Base-by-base conservation (phyloP, 805 yeast species). In the Naumovozyma castellii region DNA sequence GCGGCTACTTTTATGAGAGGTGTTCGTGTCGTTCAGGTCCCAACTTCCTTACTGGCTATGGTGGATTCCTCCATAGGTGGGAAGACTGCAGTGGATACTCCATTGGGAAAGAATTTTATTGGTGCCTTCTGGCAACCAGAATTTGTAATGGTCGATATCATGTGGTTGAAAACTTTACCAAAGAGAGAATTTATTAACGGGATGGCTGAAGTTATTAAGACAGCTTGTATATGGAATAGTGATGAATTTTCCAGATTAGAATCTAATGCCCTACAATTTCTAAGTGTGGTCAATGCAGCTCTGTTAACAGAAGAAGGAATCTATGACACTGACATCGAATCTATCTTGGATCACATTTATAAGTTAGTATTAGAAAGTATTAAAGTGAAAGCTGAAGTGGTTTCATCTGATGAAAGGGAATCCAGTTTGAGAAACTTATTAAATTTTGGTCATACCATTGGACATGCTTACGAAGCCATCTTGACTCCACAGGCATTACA, bases 1-100 rank as follows among this genome's bases (percentile, higher is more conserved):
- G 98, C 98, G 13, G 90, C 98, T 22, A 92, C 98, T 2, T 92
- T 92, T 62, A 92, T 92, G 98, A 76, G 98, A 60, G 98, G 98
- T 42, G 95, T 92, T 6, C 74, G 95, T 47, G 85, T 87, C 42
- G 79, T 87, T 34, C 98, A 92, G 62, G 72, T 92, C 20, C 98
- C 98, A 41, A 92, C 98, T 4, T 84, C 95, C 27, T 65, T 92
- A 47, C 71, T 92, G 46, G 81, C 98, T 6, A 92, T 92, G 98
- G 98, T 92, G 27, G 98, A 92, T 62, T 87, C 97, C 8, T 85
- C 97, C 3, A 86, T 92, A 50, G 98, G 98, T 44, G 98, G 98
- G 32, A 92, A 92, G 61, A 92, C 98, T 34, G 98, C 98, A 32
- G 88, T 92, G 42, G 98, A 92, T 59, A 88, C 97, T 12, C 95